Percentiles rank a stretch among this genome's conserved stretches.
Conservation (phyloP, 23 red algal species). For the Agarophyton chilense region DNA sequence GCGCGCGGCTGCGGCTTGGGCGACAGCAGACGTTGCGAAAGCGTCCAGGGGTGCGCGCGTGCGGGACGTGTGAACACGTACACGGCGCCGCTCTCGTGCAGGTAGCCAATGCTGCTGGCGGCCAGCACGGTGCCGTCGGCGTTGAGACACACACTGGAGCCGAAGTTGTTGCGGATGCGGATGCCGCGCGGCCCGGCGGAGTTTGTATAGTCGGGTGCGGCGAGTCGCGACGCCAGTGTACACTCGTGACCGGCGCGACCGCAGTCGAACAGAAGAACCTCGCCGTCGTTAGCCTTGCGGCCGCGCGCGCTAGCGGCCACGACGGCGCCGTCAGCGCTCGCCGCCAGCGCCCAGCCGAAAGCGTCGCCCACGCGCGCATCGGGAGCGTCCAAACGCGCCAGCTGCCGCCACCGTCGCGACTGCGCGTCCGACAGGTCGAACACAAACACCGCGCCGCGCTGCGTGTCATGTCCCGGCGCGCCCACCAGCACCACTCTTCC, state of each 20-base stretch:
- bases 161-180: conserved; percentile 84
- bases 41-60: conserved; percentile 5
- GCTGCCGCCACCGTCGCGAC: conserved; percentile 12
- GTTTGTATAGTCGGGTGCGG: conserved; percentile 57
- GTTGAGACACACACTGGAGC: conserved; percentile 39
- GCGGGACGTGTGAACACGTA: conserved; percentile 37
- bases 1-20: conserved; percentile 45
- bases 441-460: conserved; percentile 48
- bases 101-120: conserved; percentile 60
- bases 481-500: not conserved
- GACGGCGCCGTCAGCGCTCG: conserved; percentile 8
- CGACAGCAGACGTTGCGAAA: conserved; percentile 47
- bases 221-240: not conserved
- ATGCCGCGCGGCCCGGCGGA: conserved; percentile 48
- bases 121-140: conserved; percentile 23
- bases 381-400: not conserved
- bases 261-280: conserved; percentile 31
- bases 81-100: conserved; percentile 52
- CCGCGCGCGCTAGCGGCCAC: conserved; percentile 42
- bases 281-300: conserved; percentile 52
- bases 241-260: conserved; percentile 1
- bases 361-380: conserved; percentile 32
- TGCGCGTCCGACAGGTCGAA: not conserved
- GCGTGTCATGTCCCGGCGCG: conserved; percentile 53
- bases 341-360: conserved; percentile 55